A percentile compares a stretch with the other conserved stretches of the same genome.
phyloP scores from a whole-genome alignment of 1,139 yeast genomes.

The Kodamaea anthophila region DNA sequence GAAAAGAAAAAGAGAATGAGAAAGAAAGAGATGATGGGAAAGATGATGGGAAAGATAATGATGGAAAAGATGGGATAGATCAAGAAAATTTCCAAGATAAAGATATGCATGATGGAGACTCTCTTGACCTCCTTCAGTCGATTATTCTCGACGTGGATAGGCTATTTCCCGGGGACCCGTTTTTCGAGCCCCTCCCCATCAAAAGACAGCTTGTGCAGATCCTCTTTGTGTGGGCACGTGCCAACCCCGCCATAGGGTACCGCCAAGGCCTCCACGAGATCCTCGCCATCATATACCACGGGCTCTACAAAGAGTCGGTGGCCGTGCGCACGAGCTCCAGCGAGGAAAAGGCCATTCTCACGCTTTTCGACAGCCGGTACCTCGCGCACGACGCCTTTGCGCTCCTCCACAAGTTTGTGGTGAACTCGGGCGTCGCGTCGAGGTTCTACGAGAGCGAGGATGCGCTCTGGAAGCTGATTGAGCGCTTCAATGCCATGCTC shows the following conservation, averaged over 20 bases:
- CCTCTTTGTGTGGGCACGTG: conserved; percentile 49
- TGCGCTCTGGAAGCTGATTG: conserved; percentile 37
- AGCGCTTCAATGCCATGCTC: conserved; percentile 40
- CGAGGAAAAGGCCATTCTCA: conserved; percentile 31
- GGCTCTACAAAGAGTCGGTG: conserved; percentile 37
- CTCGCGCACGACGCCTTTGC: conserved; percentile 43
- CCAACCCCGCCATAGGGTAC: conserved; percentile 49
- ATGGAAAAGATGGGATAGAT: too few relatives aligned
- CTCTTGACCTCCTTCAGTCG: conserved; percentile 27
- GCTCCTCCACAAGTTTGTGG: conserved; percentile 39
- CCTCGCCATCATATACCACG: conserved; percentile 52
- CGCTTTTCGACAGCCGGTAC: conserved; percentile 33
- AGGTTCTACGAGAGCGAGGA: conserved; percentile 40
- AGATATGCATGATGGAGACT: conserved; percentile 8
- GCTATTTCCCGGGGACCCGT: conserved; percentile 53
- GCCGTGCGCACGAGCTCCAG: conserved; percentile 27
- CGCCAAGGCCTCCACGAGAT: conserved; percentile 71
- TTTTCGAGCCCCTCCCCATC: conserved; percentile 32
- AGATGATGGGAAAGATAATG: too few relatives aligned
- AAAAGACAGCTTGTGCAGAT: conserved; percentile 46
- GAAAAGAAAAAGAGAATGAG: conserved; percentile 1
- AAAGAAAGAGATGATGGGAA: neutral
- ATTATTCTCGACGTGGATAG: conserved; percentile 61
- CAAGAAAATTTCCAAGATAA: too few relatives aligned
- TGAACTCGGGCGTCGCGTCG: conserved; percentile 30